phyloP scores from a whole-genome alignment of 2,329 filamentous ascomycete genomes.

The Epichloe glyceriae region DNA sequence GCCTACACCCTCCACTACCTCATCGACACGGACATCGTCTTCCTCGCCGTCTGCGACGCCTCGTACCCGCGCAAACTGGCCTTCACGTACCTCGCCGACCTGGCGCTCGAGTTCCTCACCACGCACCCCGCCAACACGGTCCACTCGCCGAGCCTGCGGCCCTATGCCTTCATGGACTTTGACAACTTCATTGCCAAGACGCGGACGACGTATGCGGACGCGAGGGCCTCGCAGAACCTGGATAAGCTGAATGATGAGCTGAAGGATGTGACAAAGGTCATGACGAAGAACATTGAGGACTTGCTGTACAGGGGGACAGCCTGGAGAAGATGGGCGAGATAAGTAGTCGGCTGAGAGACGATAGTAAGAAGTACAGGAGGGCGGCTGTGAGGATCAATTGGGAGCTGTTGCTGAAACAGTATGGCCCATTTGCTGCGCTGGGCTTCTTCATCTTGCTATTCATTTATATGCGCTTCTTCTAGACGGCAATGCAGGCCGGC shows the following conservation, averaged over 20 bases:
- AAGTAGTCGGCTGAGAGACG: constrained; percentile 73
- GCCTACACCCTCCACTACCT: constrained; percentile 80
- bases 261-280: constrained; percentile 94
- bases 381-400: constrained; percentile 95
- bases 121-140: constrained; percentile 67
- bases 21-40: constrained; percentile 71
- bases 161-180: constrained; percentile 96
- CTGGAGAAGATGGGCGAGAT: constrained; percentile 96
- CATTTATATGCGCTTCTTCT: constrained; percentile 91
- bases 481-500: constrained; percentile 10
- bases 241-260: constrained; percentile 95
- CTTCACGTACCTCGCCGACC: constrained; percentile 93
- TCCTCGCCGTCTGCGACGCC: constrained; percentile 84
- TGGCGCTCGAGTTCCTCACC: constrained; percentile 79
- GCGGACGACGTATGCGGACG: constrained; percentile 87
- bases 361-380: constrained; percentile 85
- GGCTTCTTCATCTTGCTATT: constrained; percentile 75
- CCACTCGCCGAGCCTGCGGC: constrained; percentile 60
- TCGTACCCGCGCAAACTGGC: constrained; percentile 96
- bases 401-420: constrained; percentile 94
- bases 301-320: constrained; percentile 88
- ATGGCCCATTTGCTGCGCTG: constrained; percentile 76
- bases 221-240: constrained; percentile 80
- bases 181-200: constrained; percentile 93
- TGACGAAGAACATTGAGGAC: constrained; percentile 99